Evolutionary conservation across 2,329 filamentous ascomycete species (phyloP), one percentile per base, ranked within the genome.

Genomic region (Botryotinia globosa): DNA sequence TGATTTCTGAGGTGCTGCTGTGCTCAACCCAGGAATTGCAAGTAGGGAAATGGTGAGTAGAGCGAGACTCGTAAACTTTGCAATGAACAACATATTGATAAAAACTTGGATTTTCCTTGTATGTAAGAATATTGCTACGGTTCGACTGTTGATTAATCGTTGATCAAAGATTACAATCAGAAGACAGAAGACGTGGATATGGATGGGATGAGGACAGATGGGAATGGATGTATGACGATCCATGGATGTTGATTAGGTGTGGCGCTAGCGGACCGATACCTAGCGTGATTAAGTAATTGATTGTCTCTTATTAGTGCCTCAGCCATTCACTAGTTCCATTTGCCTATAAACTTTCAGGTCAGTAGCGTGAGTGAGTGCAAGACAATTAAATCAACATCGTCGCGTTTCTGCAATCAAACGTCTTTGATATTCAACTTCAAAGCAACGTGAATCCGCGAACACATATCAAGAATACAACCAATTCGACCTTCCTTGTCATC

Each of bases 1-100:
- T 51, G 89, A 88, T 82, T 93, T 93, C 80, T 90, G 87, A 1
- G 84, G 82, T 67, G 82, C 78, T 34, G 76, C 70, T 75, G 85
- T 84, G 72, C 91, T 91, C 78, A 92, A 86, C 74, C 88, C 89
- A 74, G 89, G 81, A 44, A 86, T 85, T 75, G 89, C 85, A 69
- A 91, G 83, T 73, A 89, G 81, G 74, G 89, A 82, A 68, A 89
- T 81, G 71, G 88, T 82, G 77, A 91, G 78, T 74, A 87, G 80
- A 25, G 85, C 81, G 77, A 90, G 83, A 83, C 88, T 92, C 14
- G n/a, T 56, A 25, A 56, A 16, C 18, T 29, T 56, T 29, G 51
- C 18, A 10, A 18, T 9, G n/a, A 56, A 29, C 14, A 29, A 18
- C 93, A 95, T 96, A 8, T 66, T 75, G 22, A 51, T n/a, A 14